These are phyloP conservation scores for Cyclocybe aegerita DNA, from an alignment of 768 basidiomycete species.

Conservation along the genomic window DNA sequence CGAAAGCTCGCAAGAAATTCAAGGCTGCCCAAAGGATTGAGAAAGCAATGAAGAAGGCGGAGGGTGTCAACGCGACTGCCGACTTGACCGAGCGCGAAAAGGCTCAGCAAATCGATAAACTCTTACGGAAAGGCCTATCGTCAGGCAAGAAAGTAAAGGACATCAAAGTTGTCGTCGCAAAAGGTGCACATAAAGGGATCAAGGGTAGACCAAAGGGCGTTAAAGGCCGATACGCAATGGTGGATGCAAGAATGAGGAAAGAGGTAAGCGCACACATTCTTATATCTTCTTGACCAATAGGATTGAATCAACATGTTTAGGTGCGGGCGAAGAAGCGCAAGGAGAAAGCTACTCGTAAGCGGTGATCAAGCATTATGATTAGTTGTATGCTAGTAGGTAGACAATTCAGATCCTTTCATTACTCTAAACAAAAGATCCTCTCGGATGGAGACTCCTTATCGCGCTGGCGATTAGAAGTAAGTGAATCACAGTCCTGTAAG, in stretches of 20 bases:
- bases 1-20: conserved; percentile 95
- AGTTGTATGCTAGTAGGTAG: neutral
- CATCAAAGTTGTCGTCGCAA: conserved; percentile 88
- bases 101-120: conserved; percentile 87
- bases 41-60: conserved; percentile 94
- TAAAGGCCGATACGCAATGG: conserved; percentile 94
- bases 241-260: conserved; percentile 92
- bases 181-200: conserved; percentile 83
- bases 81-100: conserved; percentile 97
- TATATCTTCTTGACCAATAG: neutral
- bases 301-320: conserved; percentile 33
- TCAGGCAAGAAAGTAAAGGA: conserved; percentile 66
- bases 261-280: conserved; percentile 56
- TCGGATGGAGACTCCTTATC: neutral
- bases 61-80: conserved; percentile 82
- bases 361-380: conserved; percentile 30
- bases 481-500: conserved; percentile 31
- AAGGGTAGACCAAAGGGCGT: conserved; percentile 95
- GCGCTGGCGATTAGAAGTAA: conserved; percentile 27
- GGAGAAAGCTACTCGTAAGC: conserved; percentile 72
- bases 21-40: conserved; percentile 83
- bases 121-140: conserved; percentile 80
- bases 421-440: neutral
- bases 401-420: neutral
- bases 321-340: conserved; percentile 80